Evolutionary conservation across 768 basidiomycete species (phyloP), one percentile per base, ranked within the genome.

Genomic region (Serendipita sp.): DNA sequence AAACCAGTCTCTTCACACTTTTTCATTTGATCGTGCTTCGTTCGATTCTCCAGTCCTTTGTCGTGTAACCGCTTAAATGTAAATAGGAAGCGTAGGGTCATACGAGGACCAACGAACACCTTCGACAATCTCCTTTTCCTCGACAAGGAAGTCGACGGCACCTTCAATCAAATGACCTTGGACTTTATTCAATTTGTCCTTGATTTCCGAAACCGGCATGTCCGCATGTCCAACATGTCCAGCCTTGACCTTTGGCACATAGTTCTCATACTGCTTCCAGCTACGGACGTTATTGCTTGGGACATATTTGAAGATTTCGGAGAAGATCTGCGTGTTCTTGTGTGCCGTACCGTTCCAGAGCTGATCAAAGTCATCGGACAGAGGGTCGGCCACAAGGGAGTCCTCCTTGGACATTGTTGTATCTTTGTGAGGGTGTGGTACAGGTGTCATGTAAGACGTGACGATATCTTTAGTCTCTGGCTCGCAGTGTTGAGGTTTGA

Each of bases 301-400:
- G 15, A 91, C 83, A n/a, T 88, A 85, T 45, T 84, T 80, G 79
- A 95, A 96, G 35, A 93, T 70, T 75, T 91, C 89, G 3, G 87
- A 85, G 69, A 92, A 95, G 64, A 93, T 79, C 71, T 89, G 86
- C 64, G 90, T 78, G 72, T 97, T 97, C 75, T 75, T 81, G 66
- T 80, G 78, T 16, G 92, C 93, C 0, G 88, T 92, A 41, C 76
- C 77, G 45, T 77, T 79, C 84, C 86, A 86, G 3, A 92, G 74
- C 5, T 76, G 66, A 3, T 81, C 69, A 18, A 84, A 84, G 47
- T 75, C 73, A n/a, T 85, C 81, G 2, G 81, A 74, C 30, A 97
- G 75, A 7, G 92, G 86, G 75, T 97, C 93, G 3, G 84, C 83
- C 13, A 97, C 90, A 1, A 79, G 72, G 2, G 72, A 69, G 71